phyloP scores from a whole-genome alignment of 345 rosid species.

The Aethionema arabicum region DNA sequence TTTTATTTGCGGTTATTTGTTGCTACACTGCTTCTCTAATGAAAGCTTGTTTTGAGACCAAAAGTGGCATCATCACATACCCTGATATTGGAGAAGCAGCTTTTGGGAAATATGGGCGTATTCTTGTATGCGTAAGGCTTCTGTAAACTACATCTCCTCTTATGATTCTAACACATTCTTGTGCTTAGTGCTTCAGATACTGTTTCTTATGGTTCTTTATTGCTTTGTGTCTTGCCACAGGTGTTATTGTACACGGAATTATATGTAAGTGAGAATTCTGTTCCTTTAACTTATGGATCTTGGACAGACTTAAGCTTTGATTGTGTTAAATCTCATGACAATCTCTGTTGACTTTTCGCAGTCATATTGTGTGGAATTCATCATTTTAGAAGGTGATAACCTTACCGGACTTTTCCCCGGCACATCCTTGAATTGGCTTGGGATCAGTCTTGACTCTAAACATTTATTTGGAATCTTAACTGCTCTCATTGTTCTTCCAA shows the following conservation, averaged over 20 bases:
- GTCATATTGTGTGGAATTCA: constrained; percentile 91
- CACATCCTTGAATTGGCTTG: constrained; percentile 57
- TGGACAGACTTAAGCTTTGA: constrained; percentile 2
- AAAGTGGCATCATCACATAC: constrained; percentile 63
- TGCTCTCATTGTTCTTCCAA: constrained; percentile 76
- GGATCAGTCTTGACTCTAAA: constrained; percentile 58
- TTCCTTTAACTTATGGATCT: background rate
- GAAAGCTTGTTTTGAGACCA: constrained; percentile 80
- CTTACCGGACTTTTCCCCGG: constrained; percentile 84
- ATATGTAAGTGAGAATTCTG: constrained; percentile 55
- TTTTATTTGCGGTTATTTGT: constrained; percentile 56
- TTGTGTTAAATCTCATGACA: constrained; percentile 13
- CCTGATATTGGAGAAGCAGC: constrained; percentile 98
- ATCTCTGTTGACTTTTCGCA: constrained; percentile 39
- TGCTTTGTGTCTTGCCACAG: constrained; percentile 52
- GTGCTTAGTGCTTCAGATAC: background rate
- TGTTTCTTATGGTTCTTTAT: constrained; percentile 24
- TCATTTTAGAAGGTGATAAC: constrained; percentile 91
- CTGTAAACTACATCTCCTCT: background rate
- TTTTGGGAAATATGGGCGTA: constrained; percentile 86
- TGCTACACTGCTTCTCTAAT: constrained; percentile 87
- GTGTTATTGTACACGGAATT: constrained; percentile 71
- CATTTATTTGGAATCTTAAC: constrained; percentile 77
- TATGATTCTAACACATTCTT: background rate
- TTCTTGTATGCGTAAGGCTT: constrained; percentile 66